Percentiles rank a stretch among this genome's conserved stretches.
phyloP scores from a whole-genome alignment of 495 filamentous ascomycete genomes.

The Neurospora sp. region DNA sequence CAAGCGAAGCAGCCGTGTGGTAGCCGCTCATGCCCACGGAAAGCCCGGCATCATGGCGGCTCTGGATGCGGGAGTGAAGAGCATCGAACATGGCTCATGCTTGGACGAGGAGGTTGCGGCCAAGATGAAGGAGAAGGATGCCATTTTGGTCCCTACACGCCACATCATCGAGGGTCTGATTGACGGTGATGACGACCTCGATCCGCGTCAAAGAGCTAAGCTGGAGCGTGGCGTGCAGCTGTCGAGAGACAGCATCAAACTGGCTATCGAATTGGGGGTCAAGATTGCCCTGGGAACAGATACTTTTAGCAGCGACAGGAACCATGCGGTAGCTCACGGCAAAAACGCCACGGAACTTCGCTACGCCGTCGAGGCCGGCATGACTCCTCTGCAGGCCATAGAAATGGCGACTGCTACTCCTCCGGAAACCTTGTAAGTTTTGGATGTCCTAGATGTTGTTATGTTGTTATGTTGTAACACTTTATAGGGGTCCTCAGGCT shows the following conservation, averaged over 20 bases:
- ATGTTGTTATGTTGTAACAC: background rate
- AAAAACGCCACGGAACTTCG: conserved; percentile 39
- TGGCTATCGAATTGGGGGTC: conserved; percentile 30
- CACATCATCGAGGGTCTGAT: conserved; percentile 29
- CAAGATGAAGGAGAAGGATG: conserved; percentile 36
- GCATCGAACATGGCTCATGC: conserved; percentile 37
- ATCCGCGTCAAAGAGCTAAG: conserved; percentile 26
- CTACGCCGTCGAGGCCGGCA: conserved; percentile 38
- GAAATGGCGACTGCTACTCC: conserved; percentile 43
- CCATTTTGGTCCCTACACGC: conserved; percentile 35
- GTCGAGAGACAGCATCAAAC: conserved; percentile 13
- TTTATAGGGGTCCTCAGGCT: conserved; percentile 24
- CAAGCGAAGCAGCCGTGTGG: conserved; percentile 27
- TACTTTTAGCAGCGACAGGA: conserved; percentile 8
- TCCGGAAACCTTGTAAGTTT: conserved; percentile 25
- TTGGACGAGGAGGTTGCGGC: conserved; percentile 37
- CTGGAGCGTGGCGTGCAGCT: conserved; percentile 15
- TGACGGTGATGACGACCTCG: conserved; percentile 19
- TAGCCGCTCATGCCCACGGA: conserved; percentile 42
- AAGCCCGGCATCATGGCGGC: conserved; percentile 42
- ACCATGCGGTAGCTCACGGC: conserved; percentile 16
- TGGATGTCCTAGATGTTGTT: background rate
- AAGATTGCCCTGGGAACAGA: conserved; percentile 37
- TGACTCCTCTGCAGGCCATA: conserved; percentile 43
- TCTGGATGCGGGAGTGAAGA: conserved; percentile 33